Evolutionary conservation across 139 green algal genomes (phyloP), one percentile per base, ranked within the genome.

Genomic region (Asterochloris sp.): DNA sequence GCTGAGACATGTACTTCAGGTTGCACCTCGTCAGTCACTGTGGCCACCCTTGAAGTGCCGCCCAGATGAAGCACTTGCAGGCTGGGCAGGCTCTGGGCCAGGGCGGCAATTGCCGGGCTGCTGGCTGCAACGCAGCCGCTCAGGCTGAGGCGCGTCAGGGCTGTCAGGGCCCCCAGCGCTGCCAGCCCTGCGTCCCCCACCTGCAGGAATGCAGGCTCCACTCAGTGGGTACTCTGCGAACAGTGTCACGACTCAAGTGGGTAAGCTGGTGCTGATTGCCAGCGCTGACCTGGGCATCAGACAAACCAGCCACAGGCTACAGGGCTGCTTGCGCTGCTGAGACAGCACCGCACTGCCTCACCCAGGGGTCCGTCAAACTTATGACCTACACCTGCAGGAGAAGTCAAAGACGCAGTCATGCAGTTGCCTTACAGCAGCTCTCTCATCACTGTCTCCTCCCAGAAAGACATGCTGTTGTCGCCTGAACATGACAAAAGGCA

Each of bases 21-120:
- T 28, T 90, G 63, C 61, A 28, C 47, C 26, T 27, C 66, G 66
- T 92, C 87, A 8, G 60, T 81, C 10, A 92, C 78, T 23, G 88
- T 89, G n/a, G 87, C 84, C 47, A 91, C 80, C 0, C 88, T 62
- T n/a, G 67, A 83, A 73, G 74, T 86, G 24, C 88, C 88, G 16
- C 88, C 88, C 13, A 91, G 28, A 0, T 76, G 19, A 54, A 91
- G 73, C 27, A 66, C 73, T 0, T 62, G 66, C 21, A 92, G 80
- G n/a, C 13, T 19, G 14, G 21, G 23, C 67, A 91, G 69, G 0
- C 24, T n/a, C 19, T 47, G 26, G 0, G 79, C 63, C 79, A 92
- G 64, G 64, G 67, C 54, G 4, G 38, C 71, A 63, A 88, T 77
- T 0, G 81, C 86, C 0, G 69, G 28, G 54, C 83, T 77, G 27